Base-by-base conservation (phyloP, 2,329 filamentous ascomycete genomes). In the Thelonectria discophora region DNA sequence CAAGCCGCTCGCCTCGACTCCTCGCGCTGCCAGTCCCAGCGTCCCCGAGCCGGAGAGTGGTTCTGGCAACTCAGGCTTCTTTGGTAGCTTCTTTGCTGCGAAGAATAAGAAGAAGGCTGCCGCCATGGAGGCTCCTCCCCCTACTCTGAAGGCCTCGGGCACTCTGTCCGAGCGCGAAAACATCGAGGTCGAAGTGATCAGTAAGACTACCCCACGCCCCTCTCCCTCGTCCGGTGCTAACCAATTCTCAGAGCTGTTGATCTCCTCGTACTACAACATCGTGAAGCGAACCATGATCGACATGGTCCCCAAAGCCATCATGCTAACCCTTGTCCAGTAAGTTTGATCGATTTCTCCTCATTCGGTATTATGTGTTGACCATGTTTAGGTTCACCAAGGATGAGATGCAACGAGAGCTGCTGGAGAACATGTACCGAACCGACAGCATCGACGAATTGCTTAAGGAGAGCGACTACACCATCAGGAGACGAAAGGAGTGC, bases 71-170 rank as follows among this genome's bases (percentile, higher is more conserved):
- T 82, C 85, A 62, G 93, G 94, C 39, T 99, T 99, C 86, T 99
- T 99, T 72, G 95, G 95, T 70, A 97, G 92, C 74, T 99, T 99
- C 86, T 99, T 97, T 76, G 93, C 95, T 11, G 94, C 92, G 75
- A 99, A 98, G 87, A 99, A 98, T 83, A 99, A 98, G 89, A 99
- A 99, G 87, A 98, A 97, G 90, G 96, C 97, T 81, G 95, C 95
- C n/a, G 94, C 94, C 49, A 99, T 99, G 95, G 95, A 99, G 77
- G 85, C 95, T 13, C 95, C 95, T 40, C 95, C 95, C 65, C 88
- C 95, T 30, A 94, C 88, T 43, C 87, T 99, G 60, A 99, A 97
- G 83, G 95, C 95, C 34, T 97, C 93, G 3, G 94, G 95, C 43
- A 97, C 90, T 24, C 83, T 99, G 40, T 97, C 92, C 5, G 95